phyloP scores from a whole-genome alignment of 768 basidiomycete genomes.

The Lactifluus rugatus region DNA sequence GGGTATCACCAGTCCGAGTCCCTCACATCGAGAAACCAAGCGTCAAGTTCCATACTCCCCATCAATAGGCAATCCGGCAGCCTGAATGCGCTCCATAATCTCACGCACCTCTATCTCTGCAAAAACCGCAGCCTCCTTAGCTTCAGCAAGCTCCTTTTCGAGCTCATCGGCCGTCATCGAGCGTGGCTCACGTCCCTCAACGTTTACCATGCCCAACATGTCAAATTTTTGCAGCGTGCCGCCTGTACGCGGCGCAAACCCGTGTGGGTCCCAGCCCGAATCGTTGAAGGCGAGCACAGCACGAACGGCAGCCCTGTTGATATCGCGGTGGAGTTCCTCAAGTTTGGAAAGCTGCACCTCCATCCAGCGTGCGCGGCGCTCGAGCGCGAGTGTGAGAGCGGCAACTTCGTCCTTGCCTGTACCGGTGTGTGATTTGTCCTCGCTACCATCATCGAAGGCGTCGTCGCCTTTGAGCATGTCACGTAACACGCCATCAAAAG shows the following conservation, averaged over 20 bases:
- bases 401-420: slow-evolving; percentile 75
- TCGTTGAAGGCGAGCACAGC: slow-evolving; percentile 79
- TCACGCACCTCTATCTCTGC: slow-evolving; percentile 69
- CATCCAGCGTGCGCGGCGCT: slow-evolving; percentile 90
- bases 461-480: slow-evolving; percentile 88
- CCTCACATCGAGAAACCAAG: background rate
- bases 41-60: slow-evolving; percentile 5
- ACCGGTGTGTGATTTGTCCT: slow-evolving; percentile 44
- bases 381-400: slow-evolving; percentile 70
- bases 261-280: slow-evolving; percentile 68
- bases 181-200: slow-evolving; percentile 33
- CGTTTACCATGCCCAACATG: slow-evolving; percentile 43
- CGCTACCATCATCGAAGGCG: slow-evolving; percentile 64
- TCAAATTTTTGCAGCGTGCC: slow-evolving; percentile 63
- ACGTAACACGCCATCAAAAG: slow-evolving; percentile 74
- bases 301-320: slow-evolving; percentile 79
- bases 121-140: slow-evolving; percentile 60
- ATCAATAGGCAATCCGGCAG: slow-evolving; percentile 34
- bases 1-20: background rate
- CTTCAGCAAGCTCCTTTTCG: slow-evolving; percentile 60
- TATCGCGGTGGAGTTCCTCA: slow-evolving; percentile 82
- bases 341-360: slow-evolving; percentile 83
- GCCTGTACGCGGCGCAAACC: slow-evolving; percentile 59
- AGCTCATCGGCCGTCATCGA: slow-evolving; percentile 62
- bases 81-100: slow-evolving; percentile 59